Percentiles rank a stretch among this genome's conserved stretches.
phyloP scores from a whole-genome alignment of 441 rosid species.

The Mallotus repandus region DNA sequence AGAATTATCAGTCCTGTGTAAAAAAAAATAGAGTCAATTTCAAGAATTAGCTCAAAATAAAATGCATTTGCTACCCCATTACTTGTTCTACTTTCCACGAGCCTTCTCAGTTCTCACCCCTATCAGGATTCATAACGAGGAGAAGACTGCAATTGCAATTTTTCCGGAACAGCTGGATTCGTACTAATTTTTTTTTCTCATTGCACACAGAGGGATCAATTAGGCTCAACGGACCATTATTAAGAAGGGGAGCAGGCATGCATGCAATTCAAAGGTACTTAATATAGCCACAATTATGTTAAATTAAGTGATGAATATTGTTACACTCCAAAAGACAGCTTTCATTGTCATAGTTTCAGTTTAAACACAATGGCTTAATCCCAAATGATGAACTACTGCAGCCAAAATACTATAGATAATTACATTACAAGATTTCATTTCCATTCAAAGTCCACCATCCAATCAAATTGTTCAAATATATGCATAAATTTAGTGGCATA shows the following conservation, averaged over 20 bases:
- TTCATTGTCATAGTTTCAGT: not conserved
- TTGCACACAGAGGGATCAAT: too few species aligned
- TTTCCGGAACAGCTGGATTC: not conserved
- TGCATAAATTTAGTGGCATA: not conserved
- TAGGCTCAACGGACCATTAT: too few species aligned
- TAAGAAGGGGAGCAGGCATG: too few species aligned
- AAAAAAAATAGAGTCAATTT: constrained; percentile 13
- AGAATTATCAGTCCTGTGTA: constrained; percentile 86
- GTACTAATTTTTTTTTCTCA: too few species aligned
- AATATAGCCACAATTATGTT: not conserved
- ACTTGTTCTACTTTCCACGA: not conserved
- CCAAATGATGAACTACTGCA: not conserved
- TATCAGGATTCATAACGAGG: not conserved
- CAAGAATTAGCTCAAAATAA: not conserved
- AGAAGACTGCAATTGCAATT: not conserved
- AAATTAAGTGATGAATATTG: not conserved
- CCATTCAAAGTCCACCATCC: not conserved
- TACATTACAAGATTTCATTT: not conserved
- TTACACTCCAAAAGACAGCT: not conserved
- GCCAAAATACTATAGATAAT: not conserved
- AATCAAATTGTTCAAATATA: not conserved
- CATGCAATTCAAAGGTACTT: not conserved
- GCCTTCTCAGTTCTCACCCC: not conserved
- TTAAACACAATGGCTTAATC: not conserved
- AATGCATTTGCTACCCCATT: not conserved